phyloP scores from a whole-genome alignment of 495 filamentous ascomycete genomes.

The Penicillium subrubescens region DNA sequence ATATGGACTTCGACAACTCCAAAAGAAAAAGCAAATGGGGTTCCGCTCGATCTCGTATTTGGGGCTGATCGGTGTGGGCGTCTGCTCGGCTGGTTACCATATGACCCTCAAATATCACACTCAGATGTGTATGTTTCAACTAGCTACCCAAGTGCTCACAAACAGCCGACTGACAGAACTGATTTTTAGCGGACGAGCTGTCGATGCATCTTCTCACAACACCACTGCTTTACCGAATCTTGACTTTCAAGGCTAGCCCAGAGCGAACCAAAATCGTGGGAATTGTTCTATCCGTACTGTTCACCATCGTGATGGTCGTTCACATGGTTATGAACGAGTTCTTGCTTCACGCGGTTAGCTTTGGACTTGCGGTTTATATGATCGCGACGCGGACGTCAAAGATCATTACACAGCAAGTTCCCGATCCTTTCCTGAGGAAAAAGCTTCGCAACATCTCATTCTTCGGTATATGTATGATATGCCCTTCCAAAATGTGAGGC shows the following conservation, averaged over 20 bases:
- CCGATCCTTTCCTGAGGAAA: conserved; percentile 14
- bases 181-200: conserved; percentile 32
- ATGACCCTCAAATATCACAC: conserved; percentile 41
- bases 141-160: background rate
- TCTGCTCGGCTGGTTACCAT: conserved; percentile 36
- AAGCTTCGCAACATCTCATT: conserved; percentile 19
- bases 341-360: conserved; percentile 29
- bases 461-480: conserved; percentile 30
- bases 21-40: conserved; percentile 11
- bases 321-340: conserved; percentile 40
- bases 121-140: conserved; percentile 33
- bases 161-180: background rate
- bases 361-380: conserved; percentile 27
- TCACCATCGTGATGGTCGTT: conserved; percentile 33
- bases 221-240: conserved; percentile 32
- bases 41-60: conserved; percentile 32
- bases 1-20: conserved; percentile 29
- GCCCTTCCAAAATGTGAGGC: background rate
- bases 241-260: conserved; percentile 28
- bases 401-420: conserved; percentile 26
- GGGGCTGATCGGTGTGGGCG: conserved; percentile 36
- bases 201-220: conserved; percentile 42
- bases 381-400: conserved; percentile 26
- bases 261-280: conserved; percentile 19
- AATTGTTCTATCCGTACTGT: conserved; percentile 17